phyloP scores from a whole-genome alignment of 495 filamentous ascomycete species.

The Amphirosellinia nigrospora region DNA sequence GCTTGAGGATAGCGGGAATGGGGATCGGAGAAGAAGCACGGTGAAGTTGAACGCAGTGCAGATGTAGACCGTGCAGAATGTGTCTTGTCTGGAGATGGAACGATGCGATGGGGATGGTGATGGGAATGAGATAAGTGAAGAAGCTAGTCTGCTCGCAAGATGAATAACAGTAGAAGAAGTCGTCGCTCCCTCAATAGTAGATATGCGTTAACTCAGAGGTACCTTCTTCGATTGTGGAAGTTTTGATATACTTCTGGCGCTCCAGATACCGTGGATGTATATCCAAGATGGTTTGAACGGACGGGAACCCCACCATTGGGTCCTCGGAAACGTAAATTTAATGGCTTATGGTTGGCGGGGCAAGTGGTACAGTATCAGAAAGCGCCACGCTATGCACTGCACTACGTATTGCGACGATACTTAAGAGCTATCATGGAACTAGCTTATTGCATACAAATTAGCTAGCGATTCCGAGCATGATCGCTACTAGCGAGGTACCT shows the following conservation, averaged over 20 bases:
- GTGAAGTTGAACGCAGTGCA: not conserved
- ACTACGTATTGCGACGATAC: not conserved
- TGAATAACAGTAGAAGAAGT: not conserved
- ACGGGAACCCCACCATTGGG: slow-evolving; percentile 13
- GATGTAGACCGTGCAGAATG: not conserved
- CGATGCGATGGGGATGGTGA: not conserved
- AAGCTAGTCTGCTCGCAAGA: not conserved
- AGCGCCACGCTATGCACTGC: not conserved
- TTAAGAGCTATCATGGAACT: not conserved
- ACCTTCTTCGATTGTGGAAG: not conserved
- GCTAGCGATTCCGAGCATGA: not conserved
- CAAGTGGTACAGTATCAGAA: slow-evolving; percentile 1
- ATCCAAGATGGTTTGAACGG: not conserved
- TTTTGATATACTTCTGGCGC: not conserved
- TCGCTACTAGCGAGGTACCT: not conserved
- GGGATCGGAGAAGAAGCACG: not conserved
- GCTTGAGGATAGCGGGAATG: not conserved
- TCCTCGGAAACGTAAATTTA: not conserved
- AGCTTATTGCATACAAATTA: not conserved
- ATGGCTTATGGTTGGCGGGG: slow-evolving; percentile 8
- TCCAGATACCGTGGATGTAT: no score
- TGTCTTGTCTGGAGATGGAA: not conserved
- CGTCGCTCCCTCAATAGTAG: not conserved
- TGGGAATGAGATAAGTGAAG: not conserved
- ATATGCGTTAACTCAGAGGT: not conserved